Conservation (phyloP, 2,329 filamentous ascomycete genomes). For the Periconia sp. region DNA sequence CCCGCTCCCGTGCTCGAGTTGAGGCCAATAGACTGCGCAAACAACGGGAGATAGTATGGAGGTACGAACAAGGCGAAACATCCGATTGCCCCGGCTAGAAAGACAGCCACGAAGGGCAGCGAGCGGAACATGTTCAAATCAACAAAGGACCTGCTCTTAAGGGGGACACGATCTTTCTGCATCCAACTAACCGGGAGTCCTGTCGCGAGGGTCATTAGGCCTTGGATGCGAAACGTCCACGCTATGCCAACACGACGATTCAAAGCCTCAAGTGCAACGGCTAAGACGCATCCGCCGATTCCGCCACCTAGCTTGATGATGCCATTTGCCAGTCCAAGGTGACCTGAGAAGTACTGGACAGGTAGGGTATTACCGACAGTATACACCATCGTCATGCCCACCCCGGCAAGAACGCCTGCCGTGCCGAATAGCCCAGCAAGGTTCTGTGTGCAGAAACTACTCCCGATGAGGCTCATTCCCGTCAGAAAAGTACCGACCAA, state of each 20-base stretch:
- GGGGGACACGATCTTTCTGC: conserved; percentile 30
- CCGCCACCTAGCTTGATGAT: conserved; percentile 38
- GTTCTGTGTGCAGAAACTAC: conserved; percentile 54
- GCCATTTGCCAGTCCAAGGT: conserved; percentile 37
- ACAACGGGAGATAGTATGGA: conserved; percentile 36
- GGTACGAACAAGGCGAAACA: conserved; percentile 39
- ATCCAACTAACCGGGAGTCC: conserved; percentile 33
- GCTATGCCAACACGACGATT: conserved; percentile 31
- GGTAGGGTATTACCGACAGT: conserved; percentile 28
- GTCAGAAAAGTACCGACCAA: conserved; percentile 59
- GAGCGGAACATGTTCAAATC: conserved; percentile 32
- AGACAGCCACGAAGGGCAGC: conserved; percentile 27
- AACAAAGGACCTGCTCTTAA: conserved; percentile 27
- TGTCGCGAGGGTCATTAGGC: conserved; percentile 28
- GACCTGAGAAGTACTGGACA: conserved; percentile 36
- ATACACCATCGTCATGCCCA: conserved; percentile 45
- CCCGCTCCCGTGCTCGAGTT: conserved; percentile 33
- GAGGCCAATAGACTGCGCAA: conserved; percentile 32
- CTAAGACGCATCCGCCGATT: conserved; percentile 33
- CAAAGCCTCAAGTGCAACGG: conserved; percentile 31
- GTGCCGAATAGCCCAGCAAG: conserved; percentile 57
- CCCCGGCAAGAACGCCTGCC: conserved; percentile 54
- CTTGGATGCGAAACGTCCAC: conserved; percentile 40
- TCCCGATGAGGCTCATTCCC: conserved; percentile 56
- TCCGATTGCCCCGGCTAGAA: conserved; percentile 30